These are phyloP conservation scores for Pyropia haitanensis DNA, from an alignment of 23 red algal species.

Conservation along the genomic window DNA sequence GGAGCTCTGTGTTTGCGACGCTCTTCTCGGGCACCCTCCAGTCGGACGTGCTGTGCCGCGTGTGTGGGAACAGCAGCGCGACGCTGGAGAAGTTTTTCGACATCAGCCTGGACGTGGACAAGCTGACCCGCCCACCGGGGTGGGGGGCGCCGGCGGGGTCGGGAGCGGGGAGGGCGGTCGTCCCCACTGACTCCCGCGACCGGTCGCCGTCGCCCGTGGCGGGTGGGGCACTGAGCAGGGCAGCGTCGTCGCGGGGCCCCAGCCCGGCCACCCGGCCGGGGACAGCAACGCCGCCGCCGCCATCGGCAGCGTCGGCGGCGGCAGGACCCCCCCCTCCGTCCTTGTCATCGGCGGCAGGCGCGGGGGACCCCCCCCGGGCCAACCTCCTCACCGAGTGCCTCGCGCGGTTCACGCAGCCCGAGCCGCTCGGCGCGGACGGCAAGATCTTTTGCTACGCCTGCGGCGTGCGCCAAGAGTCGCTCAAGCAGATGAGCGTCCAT, in stretches of 20 bases:
- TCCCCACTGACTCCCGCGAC: too few relatives aligned
- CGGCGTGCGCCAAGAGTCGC: conserved; percentile 22
- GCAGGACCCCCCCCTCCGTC: too few relatives aligned
- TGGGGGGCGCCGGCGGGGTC: too few relatives aligned
- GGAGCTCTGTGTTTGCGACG: conserved; percentile 20
- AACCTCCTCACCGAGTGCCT: conserved; percentile 62
- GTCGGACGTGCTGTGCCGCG: conserved; percentile 65
- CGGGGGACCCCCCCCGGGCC: background rate
- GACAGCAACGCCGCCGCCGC: too few relatives aligned
- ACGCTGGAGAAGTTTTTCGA: conserved; percentile 81
- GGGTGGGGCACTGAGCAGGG: too few relatives aligned
- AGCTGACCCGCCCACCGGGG: conserved; percentile 20
- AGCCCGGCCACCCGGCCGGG: too few relatives aligned
- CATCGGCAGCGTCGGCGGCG: too few relatives aligned
- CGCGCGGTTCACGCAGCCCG: conserved; percentile 58
- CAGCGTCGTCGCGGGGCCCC: too few relatives aligned
- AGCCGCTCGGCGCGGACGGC: conserved; percentile 38
- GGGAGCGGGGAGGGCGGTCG: too few relatives aligned
- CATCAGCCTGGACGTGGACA: conserved; percentile 81
- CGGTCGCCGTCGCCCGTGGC: too few relatives aligned
- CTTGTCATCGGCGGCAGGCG: too few relatives aligned
- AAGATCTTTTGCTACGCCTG: conserved; percentile 53
- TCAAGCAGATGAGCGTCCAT: conserved; percentile 75
- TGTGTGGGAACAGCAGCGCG: conserved; percentile 58
- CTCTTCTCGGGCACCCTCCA: conserved; percentile 75